Base-by-base conservation (phyloP, 2,329 filamentous ascomycete species). In the Trichoderma cornu-damae region DNA sequence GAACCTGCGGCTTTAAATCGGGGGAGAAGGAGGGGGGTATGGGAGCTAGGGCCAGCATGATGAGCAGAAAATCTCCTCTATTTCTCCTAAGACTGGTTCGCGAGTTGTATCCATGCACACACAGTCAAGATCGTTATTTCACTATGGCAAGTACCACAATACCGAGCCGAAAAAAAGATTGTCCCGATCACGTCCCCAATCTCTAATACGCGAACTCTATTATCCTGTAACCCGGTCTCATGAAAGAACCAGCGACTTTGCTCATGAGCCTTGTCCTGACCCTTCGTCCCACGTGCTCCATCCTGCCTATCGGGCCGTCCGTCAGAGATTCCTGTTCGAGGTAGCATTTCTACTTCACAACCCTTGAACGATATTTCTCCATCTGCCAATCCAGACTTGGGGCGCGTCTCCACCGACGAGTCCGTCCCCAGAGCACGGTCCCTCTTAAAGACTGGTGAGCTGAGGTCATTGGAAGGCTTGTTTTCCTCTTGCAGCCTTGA, bases 251-350 rank as follows among this genome's bases (percentile, higher is more conserved):
- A 57, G 28, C 52, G 11, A 38, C 30, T 3, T 26, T 32, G 22
- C 14, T 9, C 9, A 20, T 14, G 53, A 16, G 2, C 34, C 35
- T 43, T 48, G 40, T 16, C 12, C 30, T 9, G 30, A 50, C 35
- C 28, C 22, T n/a, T 24, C 16, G 22, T 53, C 48, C 46, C 58
- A 59, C 58, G 58, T 59, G 58, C 52, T 16, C 47, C 58, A 30
- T 57, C 53, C 40, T 34, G 49, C 58, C 58, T 57, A 57, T 59
- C 58, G 58, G 58, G 53, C 58, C 58, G 35, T 57, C 58, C 46
- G 40, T 57, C 58, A 59, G 58, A 51, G 53, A 57, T 48, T 57
- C 47, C 58, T 57, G 47, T 43, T 42, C 48, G 20, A 57, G 54
- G 42, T 59, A 46, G 47, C 47, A 59, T 59, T 42, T 30, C 26